Conservation (phyloP, 345 rosid genomes). For the Turritis glabra region DNA sequence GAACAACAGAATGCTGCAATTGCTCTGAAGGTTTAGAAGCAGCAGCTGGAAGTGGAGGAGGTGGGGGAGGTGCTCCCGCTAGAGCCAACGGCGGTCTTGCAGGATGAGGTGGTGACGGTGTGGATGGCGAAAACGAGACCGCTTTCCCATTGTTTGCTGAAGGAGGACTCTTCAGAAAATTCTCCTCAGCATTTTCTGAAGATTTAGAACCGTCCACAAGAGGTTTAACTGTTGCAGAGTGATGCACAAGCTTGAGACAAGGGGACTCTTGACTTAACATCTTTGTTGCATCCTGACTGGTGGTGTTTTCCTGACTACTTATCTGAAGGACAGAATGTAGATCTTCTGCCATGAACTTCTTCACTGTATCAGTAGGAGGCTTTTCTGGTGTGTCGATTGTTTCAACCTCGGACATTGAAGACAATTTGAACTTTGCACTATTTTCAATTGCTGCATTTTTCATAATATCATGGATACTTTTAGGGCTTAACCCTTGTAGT, state of each 20-base stretch:
- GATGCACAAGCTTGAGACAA: slow-evolving; percentile 36
- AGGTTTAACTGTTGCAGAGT: slow-evolving; percentile 46
- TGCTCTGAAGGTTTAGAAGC: slow-evolving; percentile 28
- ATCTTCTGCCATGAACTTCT: slow-evolving; percentile 35
- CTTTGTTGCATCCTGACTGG: slow-evolving; percentile 29
- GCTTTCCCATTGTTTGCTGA: slow-evolving; percentile 28
- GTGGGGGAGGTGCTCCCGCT: slow-evolving; percentile 43
- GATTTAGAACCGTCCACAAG: slow-evolving; percentile 31
- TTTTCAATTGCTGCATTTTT: slow-evolving; percentile 39
- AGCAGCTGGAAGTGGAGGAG: slow-evolving; percentile 46
- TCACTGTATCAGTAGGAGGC: slow-evolving; percentile 31
- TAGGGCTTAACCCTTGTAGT: slow-evolving; percentile 45
- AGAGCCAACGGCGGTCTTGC: slow-evolving; percentile 28
- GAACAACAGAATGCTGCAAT: slow-evolving; percentile 20
- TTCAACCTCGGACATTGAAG: slow-evolving; percentile 42
- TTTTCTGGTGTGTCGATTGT: slow-evolving; percentile 33
- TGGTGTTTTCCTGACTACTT: slow-evolving; percentile 24
- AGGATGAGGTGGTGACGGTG: slow-evolving; percentile 42
- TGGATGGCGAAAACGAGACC: slow-evolving; percentile 39
- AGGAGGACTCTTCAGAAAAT: slow-evolving; percentile 19
- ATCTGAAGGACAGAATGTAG: slow-evolving; percentile 29
- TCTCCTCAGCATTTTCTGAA: slow-evolving; percentile 26
- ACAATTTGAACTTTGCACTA: slow-evolving; percentile 39
- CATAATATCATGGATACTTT: slow-evolving; percentile 42
- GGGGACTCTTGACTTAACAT: slow-evolving; percentile 38